phyloP scores from a whole-genome alignment of 352 stramenopile species.

The Globisporangium lucens region DNA sequence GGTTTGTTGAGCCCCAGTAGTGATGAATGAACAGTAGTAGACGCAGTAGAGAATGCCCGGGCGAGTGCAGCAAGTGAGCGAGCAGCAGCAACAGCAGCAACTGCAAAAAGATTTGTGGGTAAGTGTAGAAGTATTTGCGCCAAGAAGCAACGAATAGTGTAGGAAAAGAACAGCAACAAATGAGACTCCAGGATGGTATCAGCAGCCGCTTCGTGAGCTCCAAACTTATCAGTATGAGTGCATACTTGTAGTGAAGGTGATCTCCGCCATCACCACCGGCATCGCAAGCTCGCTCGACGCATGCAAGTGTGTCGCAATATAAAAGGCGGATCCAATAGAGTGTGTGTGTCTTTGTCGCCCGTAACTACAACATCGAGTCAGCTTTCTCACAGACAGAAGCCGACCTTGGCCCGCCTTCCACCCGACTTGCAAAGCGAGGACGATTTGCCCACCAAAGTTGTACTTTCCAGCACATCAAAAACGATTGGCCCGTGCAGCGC shows the following conservation, averaged over 20 bases:
- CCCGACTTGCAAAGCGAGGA: not conserved
- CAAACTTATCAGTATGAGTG: not conserved
- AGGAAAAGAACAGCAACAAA: conserved; percentile 6
- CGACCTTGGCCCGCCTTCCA: not conserved
- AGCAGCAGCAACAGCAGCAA: conserved; percentile 12
- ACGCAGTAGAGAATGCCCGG: not conserved
- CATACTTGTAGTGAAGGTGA: not conserved
- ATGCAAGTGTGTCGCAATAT: conserved; percentile 1
- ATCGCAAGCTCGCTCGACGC: not conserved
- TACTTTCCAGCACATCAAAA: not conserved
- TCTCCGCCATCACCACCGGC: not conserved
- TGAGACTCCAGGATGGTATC: not conserved
- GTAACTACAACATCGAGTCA: conserved; percentile 3
- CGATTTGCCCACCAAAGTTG: not conserved
- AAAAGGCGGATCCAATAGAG: not conserved
- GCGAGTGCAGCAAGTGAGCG: conserved; percentile 9
- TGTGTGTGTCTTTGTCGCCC: not conserved
- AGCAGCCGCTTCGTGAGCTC: not conserved
- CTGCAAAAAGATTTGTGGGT: not conserved
- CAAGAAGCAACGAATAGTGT: conserved; percentile 7
- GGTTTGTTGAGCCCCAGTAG: conserved; percentile 10
- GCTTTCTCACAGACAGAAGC: not conserved
- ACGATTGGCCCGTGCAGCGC: conserved; percentile 7
- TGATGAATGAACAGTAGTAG: conserved; percentile 11
- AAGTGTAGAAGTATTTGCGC: conserved; percentile 9